Conservation (phyloP, 768 basidiomycete genomes). For the Aureoboletus auriporus region DNA sequence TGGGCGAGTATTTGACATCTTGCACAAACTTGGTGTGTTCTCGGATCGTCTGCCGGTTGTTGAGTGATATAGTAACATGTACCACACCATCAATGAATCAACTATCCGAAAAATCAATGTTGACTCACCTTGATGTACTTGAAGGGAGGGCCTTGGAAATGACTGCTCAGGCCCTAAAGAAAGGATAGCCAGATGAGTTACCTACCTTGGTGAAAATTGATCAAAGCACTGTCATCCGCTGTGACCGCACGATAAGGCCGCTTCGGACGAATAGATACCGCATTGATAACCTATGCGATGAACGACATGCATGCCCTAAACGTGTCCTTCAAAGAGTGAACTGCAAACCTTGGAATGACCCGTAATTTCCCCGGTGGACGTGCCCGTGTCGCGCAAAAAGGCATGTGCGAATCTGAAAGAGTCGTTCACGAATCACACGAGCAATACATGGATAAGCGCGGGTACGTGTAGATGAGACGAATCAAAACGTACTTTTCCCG, state of each 20-base stretch:
- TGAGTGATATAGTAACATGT: neutral
- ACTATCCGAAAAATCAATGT: neutral
- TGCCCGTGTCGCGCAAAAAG: conserved; percentile 80
- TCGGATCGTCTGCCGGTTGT: conserved; percentile 60
- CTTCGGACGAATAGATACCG: conserved; percentile 83
- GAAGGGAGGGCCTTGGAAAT: conserved; percentile 65
- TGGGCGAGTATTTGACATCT: conserved; percentile 78
- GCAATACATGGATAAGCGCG: neutral
- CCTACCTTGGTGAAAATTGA: conserved; percentile 79
- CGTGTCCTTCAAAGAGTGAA: neutral
- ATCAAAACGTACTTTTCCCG: conserved; percentile 62
- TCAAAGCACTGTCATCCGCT: conserved; percentile 75
- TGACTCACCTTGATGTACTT: conserved; percentile 74
- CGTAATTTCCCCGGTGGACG: conserved; percentile 81
- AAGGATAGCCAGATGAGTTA: neutral
- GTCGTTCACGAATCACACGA: neutral
- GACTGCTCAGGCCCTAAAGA: neutral
- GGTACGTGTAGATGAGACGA: neutral
- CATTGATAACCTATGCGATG: conserved; percentile 64
- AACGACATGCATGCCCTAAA: neutral
- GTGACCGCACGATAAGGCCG: conserved; percentile 91
- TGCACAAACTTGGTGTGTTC: conserved; percentile 92
- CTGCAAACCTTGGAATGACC: conserved; percentile 79
- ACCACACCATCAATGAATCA: neutral
- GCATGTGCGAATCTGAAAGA: conserved; percentile 68